Evolutionary conservation across 495 filamentous ascomycete genomes (phyloP).

Genomic region (Penicillium lividum): DNA sequence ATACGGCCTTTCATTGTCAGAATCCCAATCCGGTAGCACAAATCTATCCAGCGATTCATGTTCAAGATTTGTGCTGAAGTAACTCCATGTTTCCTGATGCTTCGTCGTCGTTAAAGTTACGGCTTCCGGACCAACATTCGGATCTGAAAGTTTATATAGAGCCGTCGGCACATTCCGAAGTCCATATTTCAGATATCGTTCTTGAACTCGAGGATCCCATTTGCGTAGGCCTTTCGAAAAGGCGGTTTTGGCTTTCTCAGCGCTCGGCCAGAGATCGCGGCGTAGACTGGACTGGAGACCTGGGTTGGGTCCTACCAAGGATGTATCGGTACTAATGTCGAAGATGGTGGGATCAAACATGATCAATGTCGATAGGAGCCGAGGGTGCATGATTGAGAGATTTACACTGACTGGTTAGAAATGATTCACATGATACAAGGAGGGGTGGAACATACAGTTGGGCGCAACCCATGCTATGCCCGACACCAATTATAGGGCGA

Average conservation of each 20-base stretch:
- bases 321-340: neutral
- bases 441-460: constrained; percentile 41
- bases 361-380: constrained; percentile 64
- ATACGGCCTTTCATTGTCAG: constrained; percentile 31
- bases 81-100: constrained; percentile 50
- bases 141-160: neutral
- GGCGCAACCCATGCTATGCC: constrained; percentile 75
- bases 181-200: constrained; percentile 5
- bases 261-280: constrained; percentile 26
- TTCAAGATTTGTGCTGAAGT: constrained; percentile 19
- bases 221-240: neutral
- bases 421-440: neutral
- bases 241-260: neutral
- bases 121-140: constrained; percentile 13
- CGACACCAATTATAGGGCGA: constrained; percentile 73
- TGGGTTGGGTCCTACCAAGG: neutral
- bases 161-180: constrained; percentile 33
- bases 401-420: constrained; percentile 31
- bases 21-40: constrained; percentile 52
- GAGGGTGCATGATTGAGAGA: constrained; percentile 65
- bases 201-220: constrained; percentile 8
- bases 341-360: constrained; percentile 67
- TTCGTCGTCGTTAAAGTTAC: constrained; percentile 50
- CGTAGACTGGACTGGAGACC: constrained; percentile 37
- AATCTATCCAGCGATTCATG: constrained; percentile 37